Percentiles rank a stretch among this genome's conserved stretches.
These are phyloP conservation scores for Misopates orontium DNA, from an alignment of 257 asterid species.

Conservation along the genomic window DNA sequence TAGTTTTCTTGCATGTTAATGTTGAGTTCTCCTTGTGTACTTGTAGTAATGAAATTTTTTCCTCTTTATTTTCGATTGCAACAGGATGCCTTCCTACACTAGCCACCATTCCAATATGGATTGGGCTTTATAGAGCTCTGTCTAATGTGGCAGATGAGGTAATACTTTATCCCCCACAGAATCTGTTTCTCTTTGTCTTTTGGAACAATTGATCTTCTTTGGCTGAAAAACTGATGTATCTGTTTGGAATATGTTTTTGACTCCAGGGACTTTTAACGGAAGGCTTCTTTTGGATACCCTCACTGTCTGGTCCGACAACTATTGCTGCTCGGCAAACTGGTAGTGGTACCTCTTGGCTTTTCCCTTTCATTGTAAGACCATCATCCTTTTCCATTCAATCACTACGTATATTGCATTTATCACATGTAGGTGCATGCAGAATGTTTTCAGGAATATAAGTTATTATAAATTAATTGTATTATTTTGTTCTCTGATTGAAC, in stretches of 20 bases:
- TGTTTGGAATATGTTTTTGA: slow-evolving; percentile 23
- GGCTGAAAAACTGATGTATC: slow-evolving; percentile 8
- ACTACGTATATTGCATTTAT: slow-evolving; percentile 2
- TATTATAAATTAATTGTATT: neutral
- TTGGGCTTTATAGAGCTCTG: slow-evolving; percentile 98
- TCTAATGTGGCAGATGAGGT: slow-evolving; percentile 99
- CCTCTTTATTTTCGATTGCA: slow-evolving; percentile 18
- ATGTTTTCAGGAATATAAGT: neutral
- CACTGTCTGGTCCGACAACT: slow-evolving; percentile 93
- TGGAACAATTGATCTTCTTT: neutral
- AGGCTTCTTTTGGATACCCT: slow-evolving; percentile 99
- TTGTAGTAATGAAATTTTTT: slow-evolving; percentile 9
- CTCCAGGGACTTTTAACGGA: slow-evolving; percentile 89
- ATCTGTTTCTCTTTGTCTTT: slow-evolving; percentile 10
- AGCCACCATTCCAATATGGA: slow-evolving; percentile 98
- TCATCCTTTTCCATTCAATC: slow-evolving; percentile 26
- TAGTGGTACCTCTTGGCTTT: slow-evolving; percentile 93
- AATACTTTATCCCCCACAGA: neutral
- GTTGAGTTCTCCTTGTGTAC: neutral
- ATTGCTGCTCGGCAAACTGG: slow-evolving; percentile 90
- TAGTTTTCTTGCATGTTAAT: slow-evolving; percentile 11
- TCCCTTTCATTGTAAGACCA: slow-evolving; percentile 83
- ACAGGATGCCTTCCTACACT: slow-evolving; percentile 98
- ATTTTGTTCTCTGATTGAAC: slow-evolving; percentile 3
- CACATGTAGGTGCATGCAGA: slow-evolving; percentile 1